Conservation (phyloP, 2,329 filamentous ascomycete species). For the Aspergillus brunneoviolaceus region DNA sequence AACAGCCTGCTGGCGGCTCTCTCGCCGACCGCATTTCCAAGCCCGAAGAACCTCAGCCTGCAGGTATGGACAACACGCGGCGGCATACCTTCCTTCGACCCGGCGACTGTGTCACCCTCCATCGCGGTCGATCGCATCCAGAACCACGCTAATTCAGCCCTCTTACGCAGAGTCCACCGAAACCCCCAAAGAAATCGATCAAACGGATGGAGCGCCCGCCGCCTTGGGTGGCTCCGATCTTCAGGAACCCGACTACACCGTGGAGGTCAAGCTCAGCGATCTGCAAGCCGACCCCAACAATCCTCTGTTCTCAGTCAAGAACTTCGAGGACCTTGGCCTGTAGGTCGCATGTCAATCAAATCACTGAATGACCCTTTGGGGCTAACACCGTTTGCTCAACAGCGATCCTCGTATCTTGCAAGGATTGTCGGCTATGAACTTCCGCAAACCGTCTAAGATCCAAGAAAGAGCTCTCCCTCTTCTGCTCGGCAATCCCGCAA, state of each 20-base stretch:
- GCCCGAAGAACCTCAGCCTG: slow-evolving; percentile 32
- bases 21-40: slow-evolving; percentile 52
- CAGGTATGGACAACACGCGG: slow-evolving; percentile 30
- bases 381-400: slow-evolving; percentile 14
- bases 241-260: slow-evolving; percentile 76
- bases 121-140: slow-evolving; percentile 6
- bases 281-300: slow-evolving; percentile 83
- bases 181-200: slow-evolving; percentile 21
- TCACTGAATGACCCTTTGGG: not conserved
- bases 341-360: slow-evolving; percentile 48
- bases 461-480: slow-evolving; percentile 92
- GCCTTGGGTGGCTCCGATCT: slow-evolving; percentile 51
- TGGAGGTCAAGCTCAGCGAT: slow-evolving; percentile 89
- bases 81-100: slow-evolving; percentile 17
- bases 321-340: slow-evolving; percentile 84
- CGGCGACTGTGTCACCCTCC: slow-evolving; percentile 14
- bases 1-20: slow-evolving; percentile 39
- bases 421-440: slow-evolving; percentile 77
- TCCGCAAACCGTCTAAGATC: slow-evolving; percentile 95
- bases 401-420: slow-evolving; percentile 67
- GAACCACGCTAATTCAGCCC: slow-evolving; percentile 17
- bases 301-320: slow-evolving; percentile 79
- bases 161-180: slow-evolving; percentile 12
- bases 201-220: slow-evolving; percentile 43
- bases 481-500: slow-evolving; percentile 79